phyloP scores from a whole-genome alignment of 345 rosid species.

The Trapa bicornis region DNA sequence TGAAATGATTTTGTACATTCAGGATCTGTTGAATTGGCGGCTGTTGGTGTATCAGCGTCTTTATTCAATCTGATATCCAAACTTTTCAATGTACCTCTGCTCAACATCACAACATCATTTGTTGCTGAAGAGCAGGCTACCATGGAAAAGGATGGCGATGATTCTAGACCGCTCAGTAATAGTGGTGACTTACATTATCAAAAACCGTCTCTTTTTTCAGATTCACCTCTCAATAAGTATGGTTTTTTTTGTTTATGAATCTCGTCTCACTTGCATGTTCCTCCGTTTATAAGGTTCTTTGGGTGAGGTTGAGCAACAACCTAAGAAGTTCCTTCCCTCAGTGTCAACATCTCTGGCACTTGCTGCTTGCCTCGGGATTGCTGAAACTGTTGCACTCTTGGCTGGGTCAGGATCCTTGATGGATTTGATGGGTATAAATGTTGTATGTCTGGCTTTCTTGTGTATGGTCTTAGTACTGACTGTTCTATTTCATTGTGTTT shows the following conservation, averaged over 20 bases:
- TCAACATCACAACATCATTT: conserved; percentile 76
- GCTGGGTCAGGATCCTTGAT: conserved; percentile 64
- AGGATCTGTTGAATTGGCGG: conserved; percentile 87
- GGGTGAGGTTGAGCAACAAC: conserved; percentile 15
- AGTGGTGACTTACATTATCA: conserved; percentile 6
- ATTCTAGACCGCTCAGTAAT: conserved; percentile 8
- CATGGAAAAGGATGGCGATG: conserved; percentile 16
- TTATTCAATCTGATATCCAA: conserved; percentile 81
- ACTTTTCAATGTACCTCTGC: conserved; percentile 76
- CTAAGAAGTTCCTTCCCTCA: conserved; percentile 57
- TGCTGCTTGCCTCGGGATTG: conserved; percentile 71
- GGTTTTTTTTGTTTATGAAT: conserved; percentile 2
- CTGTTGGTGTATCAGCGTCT: conserved; percentile 77
- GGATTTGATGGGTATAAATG: conserved; percentile 90
- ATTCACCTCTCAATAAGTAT: conserved; percentile 5
- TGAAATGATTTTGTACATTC: conserved; percentile 9
- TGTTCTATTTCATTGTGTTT: background rate
- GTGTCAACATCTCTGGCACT: conserved; percentile 69
- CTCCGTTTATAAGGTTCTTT: conserved; percentile 14
- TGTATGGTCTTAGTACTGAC: conserved; percentile 5
- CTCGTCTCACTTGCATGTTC: background rate
- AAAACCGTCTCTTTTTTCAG: background rate
- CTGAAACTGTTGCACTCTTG: conserved; percentile 63
- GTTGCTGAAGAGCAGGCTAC: conserved; percentile 85
- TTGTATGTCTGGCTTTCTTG: conserved; percentile 45